phyloP scores from a whole-genome alignment of 2,329 filamentous ascomycete genomes.

The Cladosporium sp. region DNA sequence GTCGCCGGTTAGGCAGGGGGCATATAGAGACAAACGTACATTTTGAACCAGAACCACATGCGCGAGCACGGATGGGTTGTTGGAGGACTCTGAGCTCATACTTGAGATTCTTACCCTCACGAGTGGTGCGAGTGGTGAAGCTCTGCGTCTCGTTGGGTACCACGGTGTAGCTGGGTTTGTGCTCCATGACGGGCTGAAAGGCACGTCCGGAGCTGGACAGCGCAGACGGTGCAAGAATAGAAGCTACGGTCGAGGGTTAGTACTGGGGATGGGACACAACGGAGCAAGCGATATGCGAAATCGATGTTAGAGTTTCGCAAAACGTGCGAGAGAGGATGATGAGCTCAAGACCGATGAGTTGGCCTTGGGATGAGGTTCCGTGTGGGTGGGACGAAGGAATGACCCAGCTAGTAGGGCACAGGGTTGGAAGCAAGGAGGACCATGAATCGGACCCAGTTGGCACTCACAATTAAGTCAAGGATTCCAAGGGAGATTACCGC shows the following conservation, averaged over 20 bases:
- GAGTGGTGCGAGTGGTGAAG: constrained; percentile 61
- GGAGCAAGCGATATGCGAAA: background rate
- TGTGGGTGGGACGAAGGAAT: constrained; percentile 17
- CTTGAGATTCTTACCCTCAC: constrained; percentile 72
- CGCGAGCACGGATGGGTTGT: constrained; percentile 89
- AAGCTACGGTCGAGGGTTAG: constrained; percentile 1
- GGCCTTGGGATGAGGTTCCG: constrained; percentile 19
- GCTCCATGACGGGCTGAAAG: constrained; percentile 20
- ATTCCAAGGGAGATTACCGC: constrained; percentile 16
- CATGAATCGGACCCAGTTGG: constrained; percentile 1
- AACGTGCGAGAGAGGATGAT: constrained; percentile 8
- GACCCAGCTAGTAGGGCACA: constrained; percentile 12
- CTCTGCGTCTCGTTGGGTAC: constrained; percentile 59
- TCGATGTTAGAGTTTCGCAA: constrained; percentile 1
- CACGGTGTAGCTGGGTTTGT: constrained; percentile 39
- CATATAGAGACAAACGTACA: constrained; percentile 60
- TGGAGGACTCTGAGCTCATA: constrained; percentile 87
- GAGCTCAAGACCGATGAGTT: constrained; percentile 11
- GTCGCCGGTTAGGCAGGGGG: background rate
- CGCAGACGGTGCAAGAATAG: background rate
- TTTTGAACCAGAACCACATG: constrained; percentile 93
- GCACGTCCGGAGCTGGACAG: constrained; percentile 4
- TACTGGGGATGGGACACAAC: background rate
- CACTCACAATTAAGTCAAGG: constrained; percentile 17
- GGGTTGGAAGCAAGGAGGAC: constrained; percentile 16